These are phyloP conservation scores for Termitomyces sp. DNA, from an alignment of 768 basidiomycete genomes.

Conservation along the genomic window DNA sequence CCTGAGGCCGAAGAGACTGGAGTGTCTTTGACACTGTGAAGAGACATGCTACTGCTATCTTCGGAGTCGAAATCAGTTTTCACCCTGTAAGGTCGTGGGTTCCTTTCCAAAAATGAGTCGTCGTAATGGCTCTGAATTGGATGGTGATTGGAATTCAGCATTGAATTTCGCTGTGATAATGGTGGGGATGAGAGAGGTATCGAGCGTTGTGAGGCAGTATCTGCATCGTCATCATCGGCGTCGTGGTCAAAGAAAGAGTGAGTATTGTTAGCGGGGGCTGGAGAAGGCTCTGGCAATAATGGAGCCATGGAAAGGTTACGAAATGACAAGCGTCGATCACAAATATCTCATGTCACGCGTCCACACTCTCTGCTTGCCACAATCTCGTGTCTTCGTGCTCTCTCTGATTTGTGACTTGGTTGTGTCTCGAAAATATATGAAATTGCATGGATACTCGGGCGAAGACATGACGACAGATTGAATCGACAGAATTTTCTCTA, in stretches of 20 bases:
- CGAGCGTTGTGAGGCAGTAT: conserved; percentile 76
- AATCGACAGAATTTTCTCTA: neutral
- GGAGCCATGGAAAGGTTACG: conserved; percentile 17
- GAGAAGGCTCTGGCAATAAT: conserved; percentile 28
- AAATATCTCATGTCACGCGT: neutral
- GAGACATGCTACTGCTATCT: conserved; percentile 50
- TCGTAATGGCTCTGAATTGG: conserved; percentile 12
- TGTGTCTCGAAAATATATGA: neutral
- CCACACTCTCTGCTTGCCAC: neutral
- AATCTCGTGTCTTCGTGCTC: neutral
- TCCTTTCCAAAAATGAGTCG: conserved; percentile 31
- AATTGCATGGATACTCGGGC: neutral
- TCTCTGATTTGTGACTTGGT: neutral
- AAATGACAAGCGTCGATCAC: neutral
- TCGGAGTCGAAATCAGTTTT: conserved; percentile 54
- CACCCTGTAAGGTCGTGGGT: conserved; percentile 41
- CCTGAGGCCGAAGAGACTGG: conserved; percentile 49
- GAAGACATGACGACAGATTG: neutral
- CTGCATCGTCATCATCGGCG: conserved; percentile 50
- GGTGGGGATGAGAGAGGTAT: conserved; percentile 69
- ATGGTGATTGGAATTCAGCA: conserved; percentile 14
- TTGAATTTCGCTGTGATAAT: conserved; percentile 42
- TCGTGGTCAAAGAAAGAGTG: conserved; percentile 26
- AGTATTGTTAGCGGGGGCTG: conserved; percentile 21
- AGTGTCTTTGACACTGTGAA: conserved; percentile 38